Percentiles rank a stretch among this genome's conserved stretches.
phyloP scores from a whole-genome alignment of 2,329 filamentous ascomycete genomes.

The Colletotrichum limetticola region DNA sequence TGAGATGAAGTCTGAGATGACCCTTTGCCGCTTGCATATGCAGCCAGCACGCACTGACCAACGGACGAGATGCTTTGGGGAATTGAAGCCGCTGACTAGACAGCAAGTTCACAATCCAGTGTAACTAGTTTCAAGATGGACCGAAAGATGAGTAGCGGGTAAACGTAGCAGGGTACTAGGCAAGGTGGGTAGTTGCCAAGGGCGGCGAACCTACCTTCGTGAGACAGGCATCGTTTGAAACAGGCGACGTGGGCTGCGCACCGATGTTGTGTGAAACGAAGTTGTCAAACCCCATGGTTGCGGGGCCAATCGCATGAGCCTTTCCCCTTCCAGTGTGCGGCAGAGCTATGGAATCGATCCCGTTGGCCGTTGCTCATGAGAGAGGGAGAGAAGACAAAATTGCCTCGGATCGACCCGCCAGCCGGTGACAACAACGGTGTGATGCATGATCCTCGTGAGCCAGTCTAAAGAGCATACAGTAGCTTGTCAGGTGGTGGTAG shows the following conservation, averaged over 20 bases:
- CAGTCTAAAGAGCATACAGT: too few relatives aligned
- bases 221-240: conserved; percentile 23
- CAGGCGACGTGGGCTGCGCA: conserved; percentile 4
- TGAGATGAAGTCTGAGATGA: neutral
- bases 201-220: neutral
- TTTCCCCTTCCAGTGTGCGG: neutral
- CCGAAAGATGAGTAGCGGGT: neutral
- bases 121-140: neutral
- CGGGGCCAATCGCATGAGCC: conserved; percentile 16
- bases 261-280: conserved; percentile 20
- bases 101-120: neutral
- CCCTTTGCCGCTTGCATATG: neutral
- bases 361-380: neutral
- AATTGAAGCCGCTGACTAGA: neutral
- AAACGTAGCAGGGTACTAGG: too few relatives aligned
- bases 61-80: neutral
- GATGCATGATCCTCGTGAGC: neutral
- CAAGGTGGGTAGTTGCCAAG: neutral
- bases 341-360: neutral
- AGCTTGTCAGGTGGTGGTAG: too few relatives aligned
- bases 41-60: neutral
- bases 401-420: neutral
- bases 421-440: neutral
- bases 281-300: neutral
- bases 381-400: neutral